Percentiles rank a stretch among this genome's conserved stretches.
phyloP scores from a whole-genome alignment of 2,329 filamentous ascomycete genomes.

The Aureobasidium sp. region DNA sequence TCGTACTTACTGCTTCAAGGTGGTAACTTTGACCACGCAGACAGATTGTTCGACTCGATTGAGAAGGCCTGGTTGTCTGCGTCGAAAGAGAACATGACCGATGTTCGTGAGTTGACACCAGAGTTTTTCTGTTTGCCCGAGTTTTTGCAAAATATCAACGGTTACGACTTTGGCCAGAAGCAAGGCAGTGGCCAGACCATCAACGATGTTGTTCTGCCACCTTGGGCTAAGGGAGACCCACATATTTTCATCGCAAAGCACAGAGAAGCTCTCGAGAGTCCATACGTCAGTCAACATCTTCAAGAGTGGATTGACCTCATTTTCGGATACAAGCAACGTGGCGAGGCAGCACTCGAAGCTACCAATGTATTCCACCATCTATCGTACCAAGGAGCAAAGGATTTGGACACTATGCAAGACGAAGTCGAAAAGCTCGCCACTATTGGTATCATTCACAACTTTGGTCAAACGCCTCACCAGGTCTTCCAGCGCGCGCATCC shows the following conservation, averaged over 20 bases:
- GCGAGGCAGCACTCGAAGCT: conserved; percentile 81
- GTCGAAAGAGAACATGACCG: conserved; percentile 80
- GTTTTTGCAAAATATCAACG: conserved; percentile 87
- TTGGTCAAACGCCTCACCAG: conserved; percentile 94
- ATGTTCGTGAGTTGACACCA: conserved; percentile 88
- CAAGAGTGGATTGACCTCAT: conserved; percentile 95
- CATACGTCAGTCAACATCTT: conserved; percentile 79
- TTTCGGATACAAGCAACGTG: conserved; percentile 88
- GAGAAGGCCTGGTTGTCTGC: conserved; percentile 85
- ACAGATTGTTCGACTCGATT: conserved; percentile 89
- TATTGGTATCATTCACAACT: conserved; percentile 96
- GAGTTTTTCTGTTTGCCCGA: conserved; percentile 97
- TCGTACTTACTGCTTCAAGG: conserved; percentile 91
- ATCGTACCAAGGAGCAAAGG: conserved; percentile 87
- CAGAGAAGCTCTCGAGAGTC: conserved; percentile 88
- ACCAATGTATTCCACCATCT: conserved; percentile 94
- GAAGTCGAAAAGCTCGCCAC: conserved; percentile 78
- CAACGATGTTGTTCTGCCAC: conserved; percentile 79
- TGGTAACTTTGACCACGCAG: conserved; percentile 92
- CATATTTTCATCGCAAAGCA: conserved; percentile 94
- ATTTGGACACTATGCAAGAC: conserved; percentile 84
- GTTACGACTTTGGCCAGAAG: conserved; percentile 82
- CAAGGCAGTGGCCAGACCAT: conserved; percentile 74
- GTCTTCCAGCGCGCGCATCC: conserved; percentile 79
- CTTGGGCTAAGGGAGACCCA: conserved; percentile 93